Evolutionary conservation across 2,329 filamentous ascomycete species (phyloP).

Genomic region (Trichoderma sp.): DNA sequence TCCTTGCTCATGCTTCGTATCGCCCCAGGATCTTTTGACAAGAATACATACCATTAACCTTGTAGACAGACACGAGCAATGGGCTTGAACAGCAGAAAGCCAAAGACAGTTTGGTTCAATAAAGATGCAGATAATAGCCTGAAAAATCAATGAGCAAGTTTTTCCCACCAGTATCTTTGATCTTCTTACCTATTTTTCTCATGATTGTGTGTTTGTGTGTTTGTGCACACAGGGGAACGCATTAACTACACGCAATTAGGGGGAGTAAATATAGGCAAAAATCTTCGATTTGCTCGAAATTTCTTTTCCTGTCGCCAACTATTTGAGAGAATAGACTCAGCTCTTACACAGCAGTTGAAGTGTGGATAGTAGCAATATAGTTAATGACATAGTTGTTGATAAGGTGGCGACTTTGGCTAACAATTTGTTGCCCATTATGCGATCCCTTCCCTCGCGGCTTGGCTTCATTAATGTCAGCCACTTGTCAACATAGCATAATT

Average conservation of each 20-base stretch:
- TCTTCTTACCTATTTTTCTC: background rate
- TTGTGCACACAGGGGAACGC: background rate
- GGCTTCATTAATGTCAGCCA: constrained; percentile 11
- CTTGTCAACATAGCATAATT: constrained; percentile 12
- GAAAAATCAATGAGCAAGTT: background rate
- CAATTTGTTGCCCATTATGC: background rate
- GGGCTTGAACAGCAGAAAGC: background rate
- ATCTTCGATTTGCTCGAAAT: background rate
- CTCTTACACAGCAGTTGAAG: background rate
- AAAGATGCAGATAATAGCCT: background rate
- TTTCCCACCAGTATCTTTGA: background rate
- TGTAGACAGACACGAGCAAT: background rate
- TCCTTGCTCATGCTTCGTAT: background rate
- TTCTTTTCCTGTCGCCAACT: background rate
- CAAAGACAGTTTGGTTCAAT: background rate
- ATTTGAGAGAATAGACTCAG: background rate
- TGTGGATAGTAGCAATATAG: background rate
- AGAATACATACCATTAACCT: background rate
- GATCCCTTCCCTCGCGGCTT: background rate
- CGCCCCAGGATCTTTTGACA: background rate
- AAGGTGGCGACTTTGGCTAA: background rate
- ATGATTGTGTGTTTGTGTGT: background rate
- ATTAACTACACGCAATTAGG: background rate
- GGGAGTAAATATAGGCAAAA: background rate
- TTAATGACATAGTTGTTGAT: background rate